phyloP scores from a whole-genome alignment of 2,329 filamentous ascomycete species.

The Phaeosphaeriaceae sp. region DNA sequence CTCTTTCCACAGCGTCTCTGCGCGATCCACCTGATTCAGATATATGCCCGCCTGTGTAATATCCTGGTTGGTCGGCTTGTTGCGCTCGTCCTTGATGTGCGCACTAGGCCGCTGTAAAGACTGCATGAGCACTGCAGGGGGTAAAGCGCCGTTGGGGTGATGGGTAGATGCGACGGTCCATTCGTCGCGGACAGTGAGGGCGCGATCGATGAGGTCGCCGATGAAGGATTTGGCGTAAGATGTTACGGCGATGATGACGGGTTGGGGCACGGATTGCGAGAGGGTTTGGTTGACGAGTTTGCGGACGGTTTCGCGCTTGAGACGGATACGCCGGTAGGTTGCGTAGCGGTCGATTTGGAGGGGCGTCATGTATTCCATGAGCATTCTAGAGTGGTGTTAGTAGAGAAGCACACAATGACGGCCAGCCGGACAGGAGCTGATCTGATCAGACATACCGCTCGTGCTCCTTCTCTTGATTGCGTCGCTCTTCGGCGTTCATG shows the following conservation, averaged over 20 bases:
- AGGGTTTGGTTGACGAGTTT: conserved; percentile 82
- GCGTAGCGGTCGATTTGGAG: conserved; percentile 75
- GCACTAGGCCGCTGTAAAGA: conserved; percentile 38
- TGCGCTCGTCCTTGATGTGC: conserved; percentile 35
- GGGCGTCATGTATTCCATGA: conserved; percentile 70
- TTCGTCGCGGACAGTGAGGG: conserved; percentile 73
- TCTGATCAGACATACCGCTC: conserved; percentile 52
- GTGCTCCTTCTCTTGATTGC: conserved; percentile 72
- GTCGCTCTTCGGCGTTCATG: conserved; percentile 62
- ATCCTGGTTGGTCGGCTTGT: conserved; percentile 37
- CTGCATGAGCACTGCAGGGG: conserved; percentile 29
- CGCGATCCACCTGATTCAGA: conserved; percentile 28
- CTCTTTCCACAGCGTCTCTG: conserved; percentile 36
- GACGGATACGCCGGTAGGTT: conserved; percentile 71
- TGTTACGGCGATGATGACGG: conserved; percentile 77
- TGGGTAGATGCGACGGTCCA: conserved; percentile 64
- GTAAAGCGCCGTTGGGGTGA: conserved; percentile 40
- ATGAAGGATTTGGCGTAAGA: conserved; percentile 79
- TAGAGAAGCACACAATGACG: background rate
- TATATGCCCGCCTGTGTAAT: conserved; percentile 35
- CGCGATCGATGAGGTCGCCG: conserved; percentile 76
- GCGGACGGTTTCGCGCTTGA: conserved; percentile 73
- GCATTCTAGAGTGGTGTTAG: conserved; percentile 50
- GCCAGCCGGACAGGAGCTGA: background rate
- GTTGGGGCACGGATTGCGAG: conserved; percentile 77